Conservation (phyloP, 345 rosid genomes). For the Gossypium herbaceum region DNA sequence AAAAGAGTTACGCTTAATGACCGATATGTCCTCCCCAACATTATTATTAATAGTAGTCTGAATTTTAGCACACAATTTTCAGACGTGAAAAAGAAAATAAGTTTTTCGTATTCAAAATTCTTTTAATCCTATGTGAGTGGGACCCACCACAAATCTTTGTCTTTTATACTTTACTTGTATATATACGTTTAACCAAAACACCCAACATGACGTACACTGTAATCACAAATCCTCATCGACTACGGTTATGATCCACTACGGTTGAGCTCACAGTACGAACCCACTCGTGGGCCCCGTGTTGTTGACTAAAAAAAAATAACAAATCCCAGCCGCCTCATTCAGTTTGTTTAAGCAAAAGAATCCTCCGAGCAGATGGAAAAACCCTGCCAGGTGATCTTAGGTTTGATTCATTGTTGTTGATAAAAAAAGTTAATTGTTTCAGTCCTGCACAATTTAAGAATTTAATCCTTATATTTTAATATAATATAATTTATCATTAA, state of each 20-base stretch:
- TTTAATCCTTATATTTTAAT: too few species aligned
- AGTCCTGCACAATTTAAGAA: too few species aligned
- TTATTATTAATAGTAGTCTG: neutral
- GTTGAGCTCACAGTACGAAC: neutral
- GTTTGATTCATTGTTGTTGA: too few species aligned
- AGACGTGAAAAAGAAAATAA: neutral
- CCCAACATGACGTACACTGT: conserved; percentile 10
- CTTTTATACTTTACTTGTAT: neutral
- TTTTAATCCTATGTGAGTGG: conserved; percentile 16
- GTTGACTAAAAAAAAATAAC: too few species aligned
- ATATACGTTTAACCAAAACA: neutral
- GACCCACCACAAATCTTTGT: conserved; percentile 42
- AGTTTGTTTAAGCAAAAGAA: neutral
- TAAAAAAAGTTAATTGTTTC: too few species aligned
- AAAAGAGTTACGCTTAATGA: conserved; percentile 19
- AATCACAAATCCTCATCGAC: neutral
- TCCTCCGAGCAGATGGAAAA: too few species aligned
- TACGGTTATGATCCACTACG: neutral
- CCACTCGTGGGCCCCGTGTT: neutral
- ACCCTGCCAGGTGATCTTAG: too few species aligned
- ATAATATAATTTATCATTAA: too few species aligned
- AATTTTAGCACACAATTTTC: neutral
- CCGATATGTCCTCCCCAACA: conserved; percentile 22
- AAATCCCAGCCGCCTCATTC: conserved; percentile 15
- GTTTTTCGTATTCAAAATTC: neutral